Percentiles rank a stretch among this genome's conserved stretches.
These are phyloP conservation scores for Trichoderma brevicompactum DNA, from an alignment of 2,329 filamentous ascomycete species.

Conservation along the genomic window DNA sequence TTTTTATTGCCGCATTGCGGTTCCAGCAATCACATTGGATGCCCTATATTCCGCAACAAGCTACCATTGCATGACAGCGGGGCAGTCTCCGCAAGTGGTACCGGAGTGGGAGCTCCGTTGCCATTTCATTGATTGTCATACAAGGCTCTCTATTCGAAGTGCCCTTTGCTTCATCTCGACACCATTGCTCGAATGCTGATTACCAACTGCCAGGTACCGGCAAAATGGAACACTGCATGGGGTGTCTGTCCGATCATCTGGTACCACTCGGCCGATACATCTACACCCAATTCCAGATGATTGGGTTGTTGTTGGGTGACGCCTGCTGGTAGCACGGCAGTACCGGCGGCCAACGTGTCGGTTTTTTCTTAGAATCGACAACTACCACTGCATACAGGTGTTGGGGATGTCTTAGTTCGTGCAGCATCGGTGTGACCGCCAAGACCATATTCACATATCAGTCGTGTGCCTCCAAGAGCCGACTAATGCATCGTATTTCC, in stretches of 20 bases:
- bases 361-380: background rate
- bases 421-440: slow-evolving; percentile 13
- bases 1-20: background rate
- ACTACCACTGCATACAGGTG: background rate
- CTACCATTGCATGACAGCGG: background rate
- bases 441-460: slow-evolving; percentile 4
- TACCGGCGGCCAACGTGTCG: slow-evolving; percentile 9
- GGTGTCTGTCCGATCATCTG: background rate
- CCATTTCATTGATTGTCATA: background rate
- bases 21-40: background rate
- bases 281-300: slow-evolving; percentile 13
- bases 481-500: background rate
- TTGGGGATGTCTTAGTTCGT: slow-evolving; percentile 21
- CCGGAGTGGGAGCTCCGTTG: background rate
- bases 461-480: background rate
- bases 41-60: background rate
- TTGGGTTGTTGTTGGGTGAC: slow-evolving; percentile 6
- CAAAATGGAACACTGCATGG: background rate
- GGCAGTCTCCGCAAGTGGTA: background rate
- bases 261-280: background rate
- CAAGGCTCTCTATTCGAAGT: background rate
- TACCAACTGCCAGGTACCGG: background rate
- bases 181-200: too few relatives aligned
- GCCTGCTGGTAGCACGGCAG: slow-evolving; percentile 7
- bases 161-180: background rate